phyloP scores from a whole-genome alignment of 208 protist genomes.

The Leishmania mexicana region DNA sequence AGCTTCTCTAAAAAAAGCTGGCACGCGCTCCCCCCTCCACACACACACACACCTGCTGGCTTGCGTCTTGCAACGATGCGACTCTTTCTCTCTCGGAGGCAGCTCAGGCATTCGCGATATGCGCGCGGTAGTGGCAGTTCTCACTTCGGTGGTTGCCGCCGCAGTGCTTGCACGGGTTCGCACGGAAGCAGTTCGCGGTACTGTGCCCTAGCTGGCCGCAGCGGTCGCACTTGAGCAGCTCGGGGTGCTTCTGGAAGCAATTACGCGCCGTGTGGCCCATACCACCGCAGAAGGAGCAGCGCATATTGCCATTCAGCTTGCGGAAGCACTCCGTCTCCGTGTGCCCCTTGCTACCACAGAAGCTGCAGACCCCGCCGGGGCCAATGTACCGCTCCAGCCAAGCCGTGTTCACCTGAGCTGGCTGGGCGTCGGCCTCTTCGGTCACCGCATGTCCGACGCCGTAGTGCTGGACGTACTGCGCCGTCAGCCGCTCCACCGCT shows the following conservation, averaged over 20 bases:
- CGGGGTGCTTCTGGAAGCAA: conserved; percentile 82
- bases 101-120: conserved; percentile 1
- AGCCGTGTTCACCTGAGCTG: conserved; percentile 69
- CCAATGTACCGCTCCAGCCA: conserved; percentile 86
- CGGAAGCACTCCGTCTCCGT: conserved; percentile 88
- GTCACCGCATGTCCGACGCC: conserved; percentile 54
- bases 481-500: conserved; percentile 69
- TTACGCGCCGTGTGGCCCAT: conserved; percentile 72
- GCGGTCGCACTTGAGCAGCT: conserved; percentile 83
- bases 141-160: conserved; percentile 82
- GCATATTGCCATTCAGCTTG: conserved; percentile 47
- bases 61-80: neutral
- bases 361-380: conserved; percentile 72
- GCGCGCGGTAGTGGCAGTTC: conserved; percentile 69
- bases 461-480: conserved; percentile 83
- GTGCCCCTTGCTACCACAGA: conserved; percentile 82
- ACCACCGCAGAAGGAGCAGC: conserved; percentile 68
- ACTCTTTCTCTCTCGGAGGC: neutral
- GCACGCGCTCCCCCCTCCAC: neutral
- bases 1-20: neutral
- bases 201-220: conserved; percentile 89
- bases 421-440: conserved; percentile 69
- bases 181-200: conserved; percentile 71
- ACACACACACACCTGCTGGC: neutral
- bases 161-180: conserved; percentile 89